A percentile compares a stretch with the other conserved stretches of the same genome.
Conservation (phyloP, 345 rosid genomes). For the Dipteronia dyeriana region DNA sequence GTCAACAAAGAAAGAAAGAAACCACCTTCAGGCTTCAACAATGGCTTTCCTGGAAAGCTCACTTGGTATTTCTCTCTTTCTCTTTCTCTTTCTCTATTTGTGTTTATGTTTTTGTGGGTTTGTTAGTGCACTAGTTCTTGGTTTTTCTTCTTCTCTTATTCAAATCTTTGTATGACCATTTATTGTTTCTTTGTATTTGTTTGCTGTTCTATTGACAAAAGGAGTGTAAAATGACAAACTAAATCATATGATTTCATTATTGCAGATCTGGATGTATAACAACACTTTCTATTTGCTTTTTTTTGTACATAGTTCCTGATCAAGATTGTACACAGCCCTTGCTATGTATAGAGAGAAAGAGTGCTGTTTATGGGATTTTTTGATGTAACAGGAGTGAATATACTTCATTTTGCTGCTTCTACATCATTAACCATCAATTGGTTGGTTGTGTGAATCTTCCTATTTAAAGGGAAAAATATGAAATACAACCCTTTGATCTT, state of each 20-base stretch:
- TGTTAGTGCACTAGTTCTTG: background rate
- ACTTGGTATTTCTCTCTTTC: constrained; percentile 20
- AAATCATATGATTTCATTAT: no score
- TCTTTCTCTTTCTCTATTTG: no score
- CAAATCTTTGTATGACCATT: background rate
- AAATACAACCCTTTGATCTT: background rate
- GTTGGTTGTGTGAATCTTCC: no score
- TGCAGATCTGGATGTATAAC: no score
- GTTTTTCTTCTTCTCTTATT: background rate
- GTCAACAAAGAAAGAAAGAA: background rate
- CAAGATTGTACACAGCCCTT: background rate
- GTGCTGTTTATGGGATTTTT: background rate
- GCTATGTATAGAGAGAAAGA: background rate
- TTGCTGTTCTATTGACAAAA: background rate
- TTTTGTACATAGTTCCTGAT: no score
- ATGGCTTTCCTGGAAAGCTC: constrained; percentile 32
- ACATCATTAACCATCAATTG: no score
- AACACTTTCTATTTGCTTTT: no score
- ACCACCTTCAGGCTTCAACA: background rate
- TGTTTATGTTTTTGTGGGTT: background rate
- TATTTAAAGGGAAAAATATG: background rate
- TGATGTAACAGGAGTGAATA: no score
- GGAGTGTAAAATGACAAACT: background rate
- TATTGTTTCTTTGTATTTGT: background rate
- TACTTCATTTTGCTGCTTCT: no score